phyloP scores from a whole-genome alignment of 1,284 basidiomycete genomes.

The Mycosarcoma mackinlayi region DNA sequence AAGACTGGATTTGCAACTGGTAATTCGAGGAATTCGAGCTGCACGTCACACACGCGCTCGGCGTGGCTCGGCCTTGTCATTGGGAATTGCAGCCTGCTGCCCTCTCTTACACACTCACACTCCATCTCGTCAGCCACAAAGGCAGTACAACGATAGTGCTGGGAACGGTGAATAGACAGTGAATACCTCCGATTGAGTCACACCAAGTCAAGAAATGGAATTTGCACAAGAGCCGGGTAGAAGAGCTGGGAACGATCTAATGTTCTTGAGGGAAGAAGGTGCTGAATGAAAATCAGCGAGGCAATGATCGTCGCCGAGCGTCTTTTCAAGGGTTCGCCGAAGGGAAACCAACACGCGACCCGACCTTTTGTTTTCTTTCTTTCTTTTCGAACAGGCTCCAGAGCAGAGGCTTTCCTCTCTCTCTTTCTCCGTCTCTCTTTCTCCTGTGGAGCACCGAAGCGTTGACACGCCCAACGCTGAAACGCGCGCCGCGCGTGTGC shows the following conservation, averaged over 20 bases:
- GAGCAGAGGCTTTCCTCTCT: background rate
- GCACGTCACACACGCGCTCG: constrained; percentile 19
- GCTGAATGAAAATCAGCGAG: background rate
- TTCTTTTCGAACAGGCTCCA: background rate
- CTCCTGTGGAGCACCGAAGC: too few relatives aligned
- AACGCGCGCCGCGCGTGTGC: too few relatives aligned
- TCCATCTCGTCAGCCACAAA: background rate
- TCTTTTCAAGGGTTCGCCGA: constrained; percentile 1
- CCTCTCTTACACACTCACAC: background rate
- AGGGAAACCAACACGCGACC: constrained; percentile 2
- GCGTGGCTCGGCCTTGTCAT: constrained; percentile 24
- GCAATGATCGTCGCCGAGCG: constrained; percentile 7
- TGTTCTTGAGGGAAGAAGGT: too few relatives aligned
- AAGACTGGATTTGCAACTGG: background rate
- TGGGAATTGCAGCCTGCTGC: background rate
- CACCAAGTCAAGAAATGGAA: too few relatives aligned
- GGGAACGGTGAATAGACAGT: background rate
- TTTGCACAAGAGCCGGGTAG: too few relatives aligned
- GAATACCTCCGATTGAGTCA: too few relatives aligned
- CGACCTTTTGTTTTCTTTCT: too few relatives aligned
- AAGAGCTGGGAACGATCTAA: too few relatives aligned
- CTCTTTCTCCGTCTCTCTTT: too few relatives aligned
- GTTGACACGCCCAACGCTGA: too few relatives aligned
- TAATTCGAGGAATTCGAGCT: constrained; percentile 23
- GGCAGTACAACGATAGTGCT: background rate